A percentile compares a stretch with the other conserved stretches of the same genome.
These are phyloP conservation scores for Teunomyces panamensis DNA, from an alignment of 805 yeast species.

Conservation along the genomic window DNA sequence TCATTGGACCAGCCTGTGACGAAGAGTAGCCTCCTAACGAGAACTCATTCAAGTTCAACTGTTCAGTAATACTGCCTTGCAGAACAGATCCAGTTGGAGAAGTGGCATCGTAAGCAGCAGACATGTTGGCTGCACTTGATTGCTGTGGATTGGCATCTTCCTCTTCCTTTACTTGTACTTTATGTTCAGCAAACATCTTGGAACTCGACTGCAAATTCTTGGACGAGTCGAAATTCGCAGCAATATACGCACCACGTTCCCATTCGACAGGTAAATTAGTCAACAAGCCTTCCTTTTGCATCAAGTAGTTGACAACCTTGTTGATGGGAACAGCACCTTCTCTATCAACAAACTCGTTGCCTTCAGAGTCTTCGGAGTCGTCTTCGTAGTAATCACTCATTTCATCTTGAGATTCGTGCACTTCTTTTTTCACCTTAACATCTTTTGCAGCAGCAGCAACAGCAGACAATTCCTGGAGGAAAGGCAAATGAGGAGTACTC, in stretches of 20 bases:
- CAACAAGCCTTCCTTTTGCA: conserved; percentile 38
- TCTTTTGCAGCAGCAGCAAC: conserved; percentile 4
- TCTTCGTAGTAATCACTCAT: conserved; percentile 6
- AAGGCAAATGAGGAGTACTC: conserved; percentile 23
- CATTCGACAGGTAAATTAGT: conserved; percentile 42
- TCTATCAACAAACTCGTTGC: conserved; percentile 1
- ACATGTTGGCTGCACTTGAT: neutral
- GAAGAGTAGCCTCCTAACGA: conserved; percentile 15
- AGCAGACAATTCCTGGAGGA: conserved; percentile 18
- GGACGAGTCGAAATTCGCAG: conserved; percentile 31
- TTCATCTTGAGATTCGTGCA: conserved; percentile 5
- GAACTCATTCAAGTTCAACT: conserved; percentile 12
- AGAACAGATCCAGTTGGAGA: conserved; percentile 1
- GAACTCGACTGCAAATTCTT: conserved; percentile 24
- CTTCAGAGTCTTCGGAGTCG: conserved; percentile 8
- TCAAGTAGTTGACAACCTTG: conserved; percentile 42
- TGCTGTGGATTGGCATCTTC: conserved; percentile 3
- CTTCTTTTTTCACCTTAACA: neutral
- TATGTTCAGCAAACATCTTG: conserved; percentile 34
- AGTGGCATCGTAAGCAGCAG: neutral
- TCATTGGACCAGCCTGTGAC: conserved; percentile 10
- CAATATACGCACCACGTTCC: conserved; percentile 43
- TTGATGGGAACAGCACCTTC: conserved; percentile 41
- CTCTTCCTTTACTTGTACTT: conserved; percentile 8
- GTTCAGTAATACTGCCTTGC: conserved; percentile 10